Evolutionary conservation across 371 early-diverging fungal genomes (phyloP).

Genomic region (Lichtheimia ramosa): DNA sequence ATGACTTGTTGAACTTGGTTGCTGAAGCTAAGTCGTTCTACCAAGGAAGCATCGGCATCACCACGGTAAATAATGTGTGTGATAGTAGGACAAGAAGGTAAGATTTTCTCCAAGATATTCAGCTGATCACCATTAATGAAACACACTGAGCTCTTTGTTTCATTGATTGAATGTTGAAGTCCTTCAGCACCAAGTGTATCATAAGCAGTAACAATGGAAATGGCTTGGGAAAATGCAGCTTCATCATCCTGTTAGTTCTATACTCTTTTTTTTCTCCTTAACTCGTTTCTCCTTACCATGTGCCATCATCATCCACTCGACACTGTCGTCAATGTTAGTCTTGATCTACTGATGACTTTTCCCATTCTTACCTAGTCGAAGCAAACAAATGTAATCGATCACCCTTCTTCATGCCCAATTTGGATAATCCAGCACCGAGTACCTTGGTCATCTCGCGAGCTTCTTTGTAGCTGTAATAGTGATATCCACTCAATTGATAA

Average conservation of each 20-base stretch:
- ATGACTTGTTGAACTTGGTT: conserved; percentile 23
- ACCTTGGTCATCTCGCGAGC: conserved; percentile 40
- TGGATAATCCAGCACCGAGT: conserved; percentile 67
- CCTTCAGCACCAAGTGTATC: conserved; percentile 82
- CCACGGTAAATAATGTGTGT: conserved; percentile 75
- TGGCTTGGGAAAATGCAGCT: conserved; percentile 56
- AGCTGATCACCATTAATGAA: conserved; percentile 75
- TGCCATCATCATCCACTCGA: conserved; percentile 73
- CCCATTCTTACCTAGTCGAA: conserved; percentile 62
- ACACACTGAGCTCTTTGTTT: conserved; percentile 61
- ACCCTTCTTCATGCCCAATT: conserved; percentile 62
- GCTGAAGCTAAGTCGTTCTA: neutral
- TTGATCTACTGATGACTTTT: neutral
- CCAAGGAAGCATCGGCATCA: conserved; percentile 36
- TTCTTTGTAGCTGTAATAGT: conserved; percentile 70
- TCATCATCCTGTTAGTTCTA: conserved; percentile 20
- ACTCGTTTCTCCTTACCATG: conserved; percentile 23
- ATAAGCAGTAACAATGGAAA: conserved; percentile 80
- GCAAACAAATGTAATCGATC: conserved; percentile 75
- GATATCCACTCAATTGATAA: conserved; percentile 69
- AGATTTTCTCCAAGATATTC: conserved; percentile 46
- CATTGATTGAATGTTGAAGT: conserved; percentile 59
- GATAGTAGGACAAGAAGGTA: conserved; percentile 58
- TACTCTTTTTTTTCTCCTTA: neutral
- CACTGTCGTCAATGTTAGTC: conserved; percentile 33